Evolutionary conservation across 768 basidiomycete genomes (phyloP).

Genomic region (Mycena galopus): DNA sequence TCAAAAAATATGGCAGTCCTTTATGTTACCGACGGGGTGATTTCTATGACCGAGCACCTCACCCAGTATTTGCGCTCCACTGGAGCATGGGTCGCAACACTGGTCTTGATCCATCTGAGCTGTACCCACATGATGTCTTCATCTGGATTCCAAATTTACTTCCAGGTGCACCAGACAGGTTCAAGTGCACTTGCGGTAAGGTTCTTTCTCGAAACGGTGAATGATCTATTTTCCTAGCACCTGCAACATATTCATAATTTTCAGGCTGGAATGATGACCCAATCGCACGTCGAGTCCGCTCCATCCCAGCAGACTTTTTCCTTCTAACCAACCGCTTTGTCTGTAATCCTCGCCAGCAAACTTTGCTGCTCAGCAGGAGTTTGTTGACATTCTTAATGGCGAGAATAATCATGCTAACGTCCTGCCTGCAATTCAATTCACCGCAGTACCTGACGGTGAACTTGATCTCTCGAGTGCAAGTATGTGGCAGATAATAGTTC

Average conservation of each 20-base stretch:
- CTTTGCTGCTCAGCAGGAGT: too few relatives aligned
- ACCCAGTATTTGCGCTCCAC: slow-evolving; percentile 3
- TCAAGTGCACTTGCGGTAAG: slow-evolving; percentile 30
- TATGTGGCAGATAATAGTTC: too few relatives aligned
- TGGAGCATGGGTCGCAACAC: not conserved
- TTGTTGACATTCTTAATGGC: too few relatives aligned
- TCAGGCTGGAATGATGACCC: slow-evolving; percentile 33
- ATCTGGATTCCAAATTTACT: slow-evolving; percentile 13
- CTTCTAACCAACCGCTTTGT: slow-evolving; percentile 27
- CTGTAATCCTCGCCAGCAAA: slow-evolving; percentile 21
- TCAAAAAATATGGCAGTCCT: not conserved
- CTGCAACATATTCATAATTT: not conserved
- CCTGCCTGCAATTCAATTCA: too few relatives aligned
- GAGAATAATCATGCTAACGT: too few relatives aligned
- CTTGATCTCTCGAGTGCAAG: too few relatives aligned
- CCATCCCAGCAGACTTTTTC: slow-evolving; percentile 23
- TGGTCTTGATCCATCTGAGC: not conserved
- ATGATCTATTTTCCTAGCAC: not conserved
- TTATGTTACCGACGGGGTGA: slow-evolving; percentile 4
- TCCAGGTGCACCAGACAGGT: slow-evolving; percentile 24
- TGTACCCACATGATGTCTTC: not conserved
- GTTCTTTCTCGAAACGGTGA: slow-evolving; percentile 24
- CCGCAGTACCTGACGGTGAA: too few relatives aligned
- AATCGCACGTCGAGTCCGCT: slow-evolving; percentile 24
- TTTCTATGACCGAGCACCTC: not conserved